Percentiles rank a stretch among this genome's conserved stretches.
Evolutionary conservation across 805 yeast genomes (phyloP).

Genomic region (Candida glaebosa): DNA sequence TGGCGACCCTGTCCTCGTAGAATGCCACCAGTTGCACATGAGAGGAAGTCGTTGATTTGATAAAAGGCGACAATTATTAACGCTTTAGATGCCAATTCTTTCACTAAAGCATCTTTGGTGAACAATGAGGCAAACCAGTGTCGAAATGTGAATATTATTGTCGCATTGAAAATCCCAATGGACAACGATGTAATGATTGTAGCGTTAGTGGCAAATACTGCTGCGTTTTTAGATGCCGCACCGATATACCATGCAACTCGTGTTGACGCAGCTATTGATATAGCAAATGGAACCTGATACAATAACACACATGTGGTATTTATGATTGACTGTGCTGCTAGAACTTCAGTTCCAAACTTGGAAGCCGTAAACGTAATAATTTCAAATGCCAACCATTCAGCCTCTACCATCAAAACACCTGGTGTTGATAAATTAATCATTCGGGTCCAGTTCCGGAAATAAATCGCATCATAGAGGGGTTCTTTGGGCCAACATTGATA

Average conservation of each 20-base stretch:
- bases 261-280: conserved; percentile 72
- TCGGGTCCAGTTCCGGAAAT: conserved; percentile 55
- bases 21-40: conserved; percentile 51
- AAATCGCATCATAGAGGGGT: conserved; percentile 19
- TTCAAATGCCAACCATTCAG: conserved; percentile 79
- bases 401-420: conserved; percentile 71
- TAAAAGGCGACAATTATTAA: conserved; percentile 47
- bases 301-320: conserved; percentile 64
- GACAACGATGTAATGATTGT: conserved; percentile 29
- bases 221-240: conserved; percentile 47
- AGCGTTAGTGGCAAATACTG: conserved; percentile 33
- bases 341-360: conserved; percentile 57
- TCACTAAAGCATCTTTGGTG: conserved; percentile 36
- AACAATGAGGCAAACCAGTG: conserved; percentile 37
- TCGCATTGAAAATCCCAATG: conserved; percentile 36
- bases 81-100: conserved; percentile 35
- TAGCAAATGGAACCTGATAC: conserved; percentile 74
- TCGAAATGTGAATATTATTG: conserved; percentile 36
- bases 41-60: conserved; percentile 49
- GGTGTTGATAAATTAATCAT: conserved; percentile 67
- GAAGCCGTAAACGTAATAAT: conserved; percentile 68
- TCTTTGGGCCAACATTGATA: conserved; percentile 41
- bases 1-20: conserved; percentile 59
- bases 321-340: conserved; percentile 74
- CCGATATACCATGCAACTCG: conserved; percentile 77